These are phyloP conservation scores for Haplographium delicatum DNA, from an alignment of 495 filamentous ascomycete genomes.

Conservation along the genomic window DNA sequence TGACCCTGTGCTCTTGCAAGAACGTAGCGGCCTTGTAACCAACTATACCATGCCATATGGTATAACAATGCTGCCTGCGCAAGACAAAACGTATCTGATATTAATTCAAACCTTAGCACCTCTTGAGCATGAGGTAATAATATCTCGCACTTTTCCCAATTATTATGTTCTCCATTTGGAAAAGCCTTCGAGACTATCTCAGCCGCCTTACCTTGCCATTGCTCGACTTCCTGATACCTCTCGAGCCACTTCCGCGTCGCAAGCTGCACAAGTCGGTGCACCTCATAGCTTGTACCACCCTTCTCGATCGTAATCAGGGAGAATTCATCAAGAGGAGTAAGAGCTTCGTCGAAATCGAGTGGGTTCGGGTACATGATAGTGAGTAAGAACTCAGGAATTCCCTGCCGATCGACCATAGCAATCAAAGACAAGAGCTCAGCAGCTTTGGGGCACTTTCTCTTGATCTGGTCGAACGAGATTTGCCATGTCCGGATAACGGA, in stretches of 20 bases:
- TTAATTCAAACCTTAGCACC: constrained; percentile 13
- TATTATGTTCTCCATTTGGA: constrained; percentile 25
- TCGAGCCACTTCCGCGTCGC: constrained; percentile 23
- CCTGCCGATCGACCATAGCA: constrained; percentile 36
- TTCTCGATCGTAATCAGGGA: constrained; percentile 20
- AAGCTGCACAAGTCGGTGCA: constrained; percentile 28
- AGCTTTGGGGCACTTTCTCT: constrained; percentile 25
- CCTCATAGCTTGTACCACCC: constrained; percentile 13
- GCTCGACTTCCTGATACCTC: constrained; percentile 4
- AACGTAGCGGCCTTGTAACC: constrained; percentile 11
- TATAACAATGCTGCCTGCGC: constrained; percentile 10
- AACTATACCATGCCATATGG: constrained; percentile 18
- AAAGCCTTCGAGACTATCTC: constrained; percentile 13
- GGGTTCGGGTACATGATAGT: constrained; percentile 5
- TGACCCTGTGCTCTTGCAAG: constrained; percentile 8
- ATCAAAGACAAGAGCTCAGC: constrained; percentile 39
- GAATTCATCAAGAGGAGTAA: constrained; percentile 15
- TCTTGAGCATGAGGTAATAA: constrained; percentile 28
- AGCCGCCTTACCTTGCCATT: constrained; percentile 12
- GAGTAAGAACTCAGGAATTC: constrained; percentile 34
- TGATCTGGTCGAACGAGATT: constrained; percentile 45
- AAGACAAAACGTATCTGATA: constrained; percentile 9
- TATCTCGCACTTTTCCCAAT: constrained; percentile 27
- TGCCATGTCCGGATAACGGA: constrained; percentile 40
- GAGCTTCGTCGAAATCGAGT: constrained; percentile 13